Evolutionary conservation across 345 rosid species (phyloP).

Genomic region (Arabidopsis arenosa): DNA sequence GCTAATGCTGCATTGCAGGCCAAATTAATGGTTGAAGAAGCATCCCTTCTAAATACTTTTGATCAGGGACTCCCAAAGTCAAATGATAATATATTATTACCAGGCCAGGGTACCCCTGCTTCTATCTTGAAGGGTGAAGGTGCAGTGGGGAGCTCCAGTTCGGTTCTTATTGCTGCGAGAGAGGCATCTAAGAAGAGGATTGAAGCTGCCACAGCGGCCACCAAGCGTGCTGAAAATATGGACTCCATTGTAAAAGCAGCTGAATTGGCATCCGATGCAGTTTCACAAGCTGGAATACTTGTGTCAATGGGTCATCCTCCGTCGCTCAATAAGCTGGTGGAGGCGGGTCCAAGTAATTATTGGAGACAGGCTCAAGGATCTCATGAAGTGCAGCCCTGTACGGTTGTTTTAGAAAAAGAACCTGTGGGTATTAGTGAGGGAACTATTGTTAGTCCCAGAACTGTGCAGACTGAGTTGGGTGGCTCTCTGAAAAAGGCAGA

Average conservation of each 20-base stretch:
- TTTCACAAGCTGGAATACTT: constrained; percentile 89
- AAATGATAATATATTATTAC: constrained; percentile 44
- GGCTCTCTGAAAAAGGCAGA: constrained; percentile 51
- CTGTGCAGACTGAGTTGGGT: constrained; percentile 48
- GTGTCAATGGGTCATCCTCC: constrained; percentile 85
- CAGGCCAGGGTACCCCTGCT: constrained; percentile 60
- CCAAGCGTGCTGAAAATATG: constrained; percentile 92
- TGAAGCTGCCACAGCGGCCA: constrained; percentile 89
- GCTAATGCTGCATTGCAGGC: constrained; percentile 95
- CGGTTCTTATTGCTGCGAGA: constrained; percentile 72
- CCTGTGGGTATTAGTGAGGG: constrained; percentile 46
- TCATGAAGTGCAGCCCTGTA: constrained; percentile 44
- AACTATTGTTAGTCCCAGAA: constrained; percentile 45
- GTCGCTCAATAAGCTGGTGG: constrained; percentile 62
- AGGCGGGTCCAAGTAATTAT: constrained; percentile 76
- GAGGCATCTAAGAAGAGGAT: constrained; percentile 85
- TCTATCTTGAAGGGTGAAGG: constrained; percentile 64
- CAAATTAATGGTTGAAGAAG: constrained; percentile 93
- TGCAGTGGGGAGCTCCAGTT: constrained; percentile 57
- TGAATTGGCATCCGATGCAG: constrained; percentile 92
- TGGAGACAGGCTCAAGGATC: constrained; percentile 62
- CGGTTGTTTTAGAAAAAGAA: constrained; percentile 48
- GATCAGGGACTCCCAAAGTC: constrained; percentile 45
- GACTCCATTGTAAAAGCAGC: constrained; percentile 95
- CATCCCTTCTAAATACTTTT: constrained; percentile 50